phyloP scores from a whole-genome alignment of 2,329 filamentous ascomycete species.

The Monosporascus sp. region DNA sequence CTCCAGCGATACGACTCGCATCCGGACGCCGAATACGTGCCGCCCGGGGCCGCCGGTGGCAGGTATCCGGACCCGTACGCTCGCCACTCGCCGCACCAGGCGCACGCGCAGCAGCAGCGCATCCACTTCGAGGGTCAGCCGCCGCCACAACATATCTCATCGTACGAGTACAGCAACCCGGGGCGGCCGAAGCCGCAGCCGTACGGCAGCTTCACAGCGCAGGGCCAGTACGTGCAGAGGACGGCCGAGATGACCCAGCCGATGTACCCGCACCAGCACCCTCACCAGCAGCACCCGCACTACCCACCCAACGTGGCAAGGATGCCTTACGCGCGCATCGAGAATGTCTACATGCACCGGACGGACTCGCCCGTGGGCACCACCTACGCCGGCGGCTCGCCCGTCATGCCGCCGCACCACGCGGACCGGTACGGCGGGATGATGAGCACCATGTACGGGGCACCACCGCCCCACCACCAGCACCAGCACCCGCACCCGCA shows the following conservation, averaged over 20 bases:
- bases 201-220: constrained; percentile 23
- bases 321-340: constrained; percentile 6
- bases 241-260: background rate
- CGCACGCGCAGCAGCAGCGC: background rate
- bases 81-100: constrained; percentile 1
- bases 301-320: background rate
- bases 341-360: constrained; percentile 21
- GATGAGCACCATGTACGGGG: constrained; percentile 28
- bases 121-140: background rate
- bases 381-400: constrained; percentile 9
- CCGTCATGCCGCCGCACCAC: background rate
- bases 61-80: constrained; percentile 10
- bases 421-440: constrained; percentile 24
- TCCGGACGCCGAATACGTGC: constrained; percentile 24
- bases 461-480: constrained; percentile 3
- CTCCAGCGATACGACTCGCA: constrained; percentile 26
- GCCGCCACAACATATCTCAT: constrained; percentile 15
- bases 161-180: constrained; percentile 31
- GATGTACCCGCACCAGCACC: background rate
- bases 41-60: constrained; percentile 11
- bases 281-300: background rate
- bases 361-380: constrained; percentile 16
- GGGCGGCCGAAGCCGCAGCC: constrained; percentile 32
- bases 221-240: background rate
- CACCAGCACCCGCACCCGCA: background rate